Evolutionary conservation across 768 basidiomycete genomes (phyloP).

Genomic region (Jaapia argillacea): DNA sequence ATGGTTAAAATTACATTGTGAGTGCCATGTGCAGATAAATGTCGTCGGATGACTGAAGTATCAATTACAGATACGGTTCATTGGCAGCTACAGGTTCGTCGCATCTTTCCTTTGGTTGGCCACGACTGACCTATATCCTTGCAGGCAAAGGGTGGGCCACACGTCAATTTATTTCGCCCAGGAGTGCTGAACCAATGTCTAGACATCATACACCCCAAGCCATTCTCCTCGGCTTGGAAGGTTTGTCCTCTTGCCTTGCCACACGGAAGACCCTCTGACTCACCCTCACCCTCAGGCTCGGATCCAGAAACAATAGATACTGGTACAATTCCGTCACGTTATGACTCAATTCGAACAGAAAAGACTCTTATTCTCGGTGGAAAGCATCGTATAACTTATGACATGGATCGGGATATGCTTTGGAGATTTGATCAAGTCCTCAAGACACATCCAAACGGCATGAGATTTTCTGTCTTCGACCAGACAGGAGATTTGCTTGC

Average conservation of each 20-base stretch:
- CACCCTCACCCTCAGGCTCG: slow-evolving; percentile 24
- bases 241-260: slow-evolving; percentile 6
- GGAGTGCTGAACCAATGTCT: slow-evolving; percentile 5
- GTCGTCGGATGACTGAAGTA: neutral
- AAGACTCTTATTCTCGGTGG: slow-evolving; percentile 67
- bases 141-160: neutral
- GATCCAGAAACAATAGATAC: slow-evolving; percentile 94
- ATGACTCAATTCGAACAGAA: slow-evolving; percentile 53
- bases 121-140: no score
- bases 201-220: slow-evolving; percentile 88
- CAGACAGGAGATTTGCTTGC: slow-evolving; percentile 80
- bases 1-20: slow-evolving; percentile 81
- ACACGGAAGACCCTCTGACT: neutral
- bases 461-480: slow-evolving; percentile 83
- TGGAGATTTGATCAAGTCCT: slow-evolving; percentile 90
- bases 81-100: slow-evolving; percentile 79
- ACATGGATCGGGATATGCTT: slow-evolving; percentile 87
- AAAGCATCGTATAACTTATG: slow-evolving; percentile 67
- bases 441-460: slow-evolving; percentile 85
- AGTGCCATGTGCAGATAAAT: slow-evolving; percentile 15
- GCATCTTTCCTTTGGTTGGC: no score
- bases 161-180: neutral
- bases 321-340: slow-evolving; percentile 71
- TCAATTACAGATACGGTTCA: slow-evolving; percentile 69
- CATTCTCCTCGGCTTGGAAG: slow-evolving; percentile 76